A percentile compares a stretch with the other conserved stretches of the same genome.
Conservation (phyloP, 176 grass and related monocot species). For the Lolium multiflorum region DNA sequence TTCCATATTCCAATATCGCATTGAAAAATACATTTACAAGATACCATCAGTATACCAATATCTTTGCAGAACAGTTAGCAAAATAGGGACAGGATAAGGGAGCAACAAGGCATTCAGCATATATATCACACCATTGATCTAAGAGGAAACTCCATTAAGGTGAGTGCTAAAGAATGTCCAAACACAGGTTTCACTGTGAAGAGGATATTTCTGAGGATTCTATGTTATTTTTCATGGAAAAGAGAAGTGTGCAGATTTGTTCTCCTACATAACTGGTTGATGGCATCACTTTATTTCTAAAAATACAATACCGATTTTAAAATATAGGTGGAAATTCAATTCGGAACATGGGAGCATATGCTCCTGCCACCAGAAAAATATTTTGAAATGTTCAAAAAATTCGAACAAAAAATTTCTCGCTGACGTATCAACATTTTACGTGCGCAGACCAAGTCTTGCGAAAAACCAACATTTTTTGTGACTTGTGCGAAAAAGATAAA, state of each 20-base stretch:
- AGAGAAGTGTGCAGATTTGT: not conserved
- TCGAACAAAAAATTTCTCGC: too few species aligned
- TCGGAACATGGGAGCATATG: too few species aligned
- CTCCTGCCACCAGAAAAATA: too few species aligned
- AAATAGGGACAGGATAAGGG: not conserved
- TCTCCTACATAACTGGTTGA: not conserved
- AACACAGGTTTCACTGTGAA: not conserved
- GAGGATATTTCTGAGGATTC: not conserved
- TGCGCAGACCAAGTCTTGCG: too few species aligned
- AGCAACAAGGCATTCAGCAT: not conserved
- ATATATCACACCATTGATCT: not conserved
- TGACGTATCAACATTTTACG: too few species aligned
- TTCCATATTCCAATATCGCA: not conserved
- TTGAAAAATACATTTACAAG: not conserved
- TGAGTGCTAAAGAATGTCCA: not conserved
- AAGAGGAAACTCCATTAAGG: constrained; percentile 5
- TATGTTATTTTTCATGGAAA: not conserved
- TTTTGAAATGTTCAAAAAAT: too few species aligned
- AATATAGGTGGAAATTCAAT: not conserved
- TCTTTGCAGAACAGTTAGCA: not conserved
- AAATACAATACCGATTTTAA: not conserved
- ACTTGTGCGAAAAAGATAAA: too few species aligned
- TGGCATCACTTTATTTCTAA: not conserved
- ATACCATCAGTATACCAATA: constrained; percentile 28
- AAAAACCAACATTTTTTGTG: too few species aligned